A percentile compares a stretch with the other conserved stretches of the same genome.
These are phyloP conservation scores for Aspergillus costaricaensis DNA, from an alignment of 2,329 filamentous ascomycete genomes.

Conservation along the genomic window DNA sequence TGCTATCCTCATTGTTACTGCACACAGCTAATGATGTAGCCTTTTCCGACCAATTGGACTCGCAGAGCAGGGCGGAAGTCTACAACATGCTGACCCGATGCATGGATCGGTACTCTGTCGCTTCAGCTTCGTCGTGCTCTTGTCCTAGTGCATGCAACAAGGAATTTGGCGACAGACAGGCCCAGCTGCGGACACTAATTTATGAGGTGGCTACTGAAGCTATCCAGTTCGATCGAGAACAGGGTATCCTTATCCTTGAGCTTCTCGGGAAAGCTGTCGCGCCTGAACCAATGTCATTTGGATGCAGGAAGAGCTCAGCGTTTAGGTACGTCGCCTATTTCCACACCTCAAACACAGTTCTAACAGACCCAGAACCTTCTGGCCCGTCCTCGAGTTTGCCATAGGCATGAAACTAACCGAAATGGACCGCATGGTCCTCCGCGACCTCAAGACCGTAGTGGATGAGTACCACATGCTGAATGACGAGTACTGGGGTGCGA, in stretches of 20 bases:
- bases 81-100: not conserved
- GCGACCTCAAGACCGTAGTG: not conserved
- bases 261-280: not conserved
- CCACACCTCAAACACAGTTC: not conserved
- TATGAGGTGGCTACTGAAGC: not conserved
- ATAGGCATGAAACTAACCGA: not conserved
- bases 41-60: not conserved
- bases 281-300: not conserved
- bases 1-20: not conserved
- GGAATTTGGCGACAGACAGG: not conserved
- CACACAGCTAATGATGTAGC: not conserved
- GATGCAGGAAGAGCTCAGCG: not conserved
- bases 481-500: conserved; percentile 1
- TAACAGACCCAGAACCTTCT: not conserved
- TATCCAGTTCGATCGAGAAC: not conserved
- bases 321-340: not conserved
- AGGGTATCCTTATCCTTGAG: not conserved
- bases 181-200: not conserved
- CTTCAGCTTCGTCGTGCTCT: not conserved
- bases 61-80: not conserved
- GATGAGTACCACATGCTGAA: conserved; percentile 1
- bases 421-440: not conserved
- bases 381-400: conserved; percentile 3
- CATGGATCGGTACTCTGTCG: not conserved
- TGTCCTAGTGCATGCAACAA: not conserved